Base-by-base conservation (phyloP, 2,329 filamentous ascomycete genomes). In the Hansfordia pulvinata region DNA sequence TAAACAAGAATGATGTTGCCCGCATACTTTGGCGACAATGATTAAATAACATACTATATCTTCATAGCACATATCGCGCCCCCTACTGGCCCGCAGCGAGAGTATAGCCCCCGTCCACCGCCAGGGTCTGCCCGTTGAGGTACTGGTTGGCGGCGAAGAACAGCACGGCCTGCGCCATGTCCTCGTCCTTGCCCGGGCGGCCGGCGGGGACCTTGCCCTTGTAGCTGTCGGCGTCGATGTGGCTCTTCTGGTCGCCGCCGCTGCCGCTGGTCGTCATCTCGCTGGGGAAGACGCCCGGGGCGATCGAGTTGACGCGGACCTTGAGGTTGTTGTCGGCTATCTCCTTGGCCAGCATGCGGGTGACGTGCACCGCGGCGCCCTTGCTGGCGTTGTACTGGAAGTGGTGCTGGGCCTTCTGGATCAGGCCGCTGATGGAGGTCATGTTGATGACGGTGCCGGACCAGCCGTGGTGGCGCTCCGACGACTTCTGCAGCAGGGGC, bases 301-400 rank as follows among this genome's bases (percentile, higher is more conserved):
- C 80, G 33, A 82, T 81, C 20, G 76, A 71, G 42, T 85, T 66
- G 19, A 78, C 64, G 37, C 84, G 80, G 20, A 69, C 60, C 46
- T 70, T 76, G 33, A 78, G 63, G 12, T 64, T 60, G 24, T 68
- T 58, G 32, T 53, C 54, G 1, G 67, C 63, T 5, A 79, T 44
- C 47, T 80, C 75, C 19, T 58, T 54, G 1, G 75, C 71, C 8
- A 81, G 51, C 43, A 80, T 74, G 29, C 72, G 58, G 18, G 62
- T 73, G 29, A 81, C 49, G 38, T 81, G 76, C 34, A 71, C 62
- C 3, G 76, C 55, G 0, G 74, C 76, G 0, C 64, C 76, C 50
- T 81, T 81, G 34, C 55, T 64, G 0, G 70, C 62, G 26, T 68
- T 71, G 50, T 79, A 80, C 3, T 66, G 55, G 40, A 69, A 80